Conservation (phyloP, 2,329 filamentous ascomycete species). For the Aspergillus vadensis region DNA sequence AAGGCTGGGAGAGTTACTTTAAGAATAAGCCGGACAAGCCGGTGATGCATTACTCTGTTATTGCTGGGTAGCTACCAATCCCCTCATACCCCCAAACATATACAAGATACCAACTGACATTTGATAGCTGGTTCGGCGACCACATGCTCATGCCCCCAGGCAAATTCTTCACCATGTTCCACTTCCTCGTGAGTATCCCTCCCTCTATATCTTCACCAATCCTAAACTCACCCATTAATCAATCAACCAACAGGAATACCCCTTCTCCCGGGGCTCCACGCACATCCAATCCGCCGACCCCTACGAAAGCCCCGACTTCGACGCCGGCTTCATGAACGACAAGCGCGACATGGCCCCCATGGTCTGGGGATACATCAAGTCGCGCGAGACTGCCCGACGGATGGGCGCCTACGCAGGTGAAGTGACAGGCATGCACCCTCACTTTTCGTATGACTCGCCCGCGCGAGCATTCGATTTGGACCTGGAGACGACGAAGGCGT, state of each 20-base stretch:
- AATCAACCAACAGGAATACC: slow-evolving; percentile 57
- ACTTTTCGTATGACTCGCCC: slow-evolving; percentile 69
- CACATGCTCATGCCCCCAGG: slow-evolving; percentile 67
- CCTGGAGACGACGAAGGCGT: slow-evolving; percentile 71
- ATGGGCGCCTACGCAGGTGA: slow-evolving; percentile 80
- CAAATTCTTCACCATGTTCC: slow-evolving; percentile 84
- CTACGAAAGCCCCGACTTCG: slow-evolving; percentile 75
- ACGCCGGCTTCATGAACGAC: slow-evolving; percentile 83
- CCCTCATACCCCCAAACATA: not conserved
- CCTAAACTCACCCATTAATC: not conserved
- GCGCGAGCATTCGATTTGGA: slow-evolving; percentile 73
- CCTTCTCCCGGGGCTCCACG: slow-evolving; percentile 71
- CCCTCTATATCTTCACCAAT: not conserved
- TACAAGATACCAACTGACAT: slow-evolving; percentile 13
- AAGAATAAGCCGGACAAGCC: slow-evolving; percentile 83
- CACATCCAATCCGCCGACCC: slow-evolving; percentile 72
- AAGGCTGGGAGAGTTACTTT: slow-evolving; percentile 80
- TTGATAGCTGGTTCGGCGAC: slow-evolving; percentile 45
- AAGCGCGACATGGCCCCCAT: slow-evolving; percentile 81
- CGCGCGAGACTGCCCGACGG: slow-evolving; percentile 73
- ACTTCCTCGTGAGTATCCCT: slow-evolving; percentile 58
- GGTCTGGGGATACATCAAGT: slow-evolving; percentile 85
- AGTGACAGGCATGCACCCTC: slow-evolving; percentile 67
- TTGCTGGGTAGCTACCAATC: slow-evolving; percentile 55
- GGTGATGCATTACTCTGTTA: slow-evolving; percentile 82